A percentile compares a stretch with the other conserved stretches of the same genome.
Evolutionary conservation across 768 basidiomycete genomes (phyloP).

Genomic region (Russula virescens): DNA sequence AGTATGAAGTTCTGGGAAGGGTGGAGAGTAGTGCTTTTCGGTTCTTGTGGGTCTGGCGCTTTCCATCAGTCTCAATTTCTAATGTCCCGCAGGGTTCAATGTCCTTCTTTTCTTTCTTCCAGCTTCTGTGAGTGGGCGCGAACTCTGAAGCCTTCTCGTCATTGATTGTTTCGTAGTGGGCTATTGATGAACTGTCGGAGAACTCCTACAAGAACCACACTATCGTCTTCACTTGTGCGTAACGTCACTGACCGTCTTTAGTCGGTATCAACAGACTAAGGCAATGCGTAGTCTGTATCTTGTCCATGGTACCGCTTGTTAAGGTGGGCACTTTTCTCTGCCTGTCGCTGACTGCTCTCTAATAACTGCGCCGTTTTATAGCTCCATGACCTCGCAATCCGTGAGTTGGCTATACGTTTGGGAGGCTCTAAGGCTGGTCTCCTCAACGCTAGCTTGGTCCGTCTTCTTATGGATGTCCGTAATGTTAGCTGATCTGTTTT

Average conservation of each 20-base stretch:
- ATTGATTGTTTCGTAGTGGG: conserved; percentile 41
- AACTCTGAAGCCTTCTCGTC: not conserved
- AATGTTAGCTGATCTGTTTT: conserved; percentile 19
- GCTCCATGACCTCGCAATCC: conserved; percentile 74
- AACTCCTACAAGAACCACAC: conserved; percentile 36
- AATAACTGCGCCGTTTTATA: conserved; percentile 27
- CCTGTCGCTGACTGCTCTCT: not conserved
- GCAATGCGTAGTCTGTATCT: conserved; percentile 46
- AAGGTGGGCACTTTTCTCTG: conserved; percentile 40
- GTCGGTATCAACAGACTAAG: not conserved
- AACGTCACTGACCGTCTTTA: not conserved
- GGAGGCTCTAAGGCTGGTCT: conserved; percentile 75
- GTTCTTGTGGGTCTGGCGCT: conserved; percentile 42
- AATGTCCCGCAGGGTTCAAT: conserved; percentile 54
- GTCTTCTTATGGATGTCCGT: conserved; percentile 22
- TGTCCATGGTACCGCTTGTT: conserved; percentile 74
- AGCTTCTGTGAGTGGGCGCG: conserved; percentile 47
- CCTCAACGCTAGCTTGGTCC: conserved; percentile 74
- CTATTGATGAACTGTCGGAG: conserved; percentile 43
- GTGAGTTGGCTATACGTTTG: conserved; percentile 66
- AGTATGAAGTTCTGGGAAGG: conserved; percentile 36
- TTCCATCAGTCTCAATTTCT: not conserved
- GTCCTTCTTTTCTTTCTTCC: conserved; percentile 60
- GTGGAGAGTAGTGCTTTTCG: conserved; percentile 48
- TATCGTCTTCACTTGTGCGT: conserved; percentile 58